These are phyloP conservation scores for Mariannaea elegans DNA, from an alignment of 2,329 filamentous ascomycete species.

Conservation along the genomic window DNA sequence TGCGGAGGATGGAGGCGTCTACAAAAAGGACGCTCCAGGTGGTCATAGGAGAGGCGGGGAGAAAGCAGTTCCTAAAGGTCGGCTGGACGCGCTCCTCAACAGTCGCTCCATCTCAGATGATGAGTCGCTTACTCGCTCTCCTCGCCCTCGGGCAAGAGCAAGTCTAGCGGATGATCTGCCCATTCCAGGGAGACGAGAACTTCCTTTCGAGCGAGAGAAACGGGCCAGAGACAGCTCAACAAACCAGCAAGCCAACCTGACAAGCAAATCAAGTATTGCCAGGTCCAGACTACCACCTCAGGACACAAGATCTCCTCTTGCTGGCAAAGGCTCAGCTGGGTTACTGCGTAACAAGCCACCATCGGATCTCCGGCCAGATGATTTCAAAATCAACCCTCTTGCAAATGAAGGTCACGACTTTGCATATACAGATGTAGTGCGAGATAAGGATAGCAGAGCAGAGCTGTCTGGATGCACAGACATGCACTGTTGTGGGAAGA, in stretches of 20 bases:
- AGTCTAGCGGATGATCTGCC: constrained; percentile 36
- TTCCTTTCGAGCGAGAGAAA: constrained; percentile 47
- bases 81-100: constrained; percentile 48
- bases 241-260: constrained; percentile 20
- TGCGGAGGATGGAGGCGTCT: constrained; percentile 58
- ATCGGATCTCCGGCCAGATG: constrained; percentile 66
- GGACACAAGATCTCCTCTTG: constrained; percentile 25
- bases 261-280: constrained; percentile 8
- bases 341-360: constrained; percentile 67
- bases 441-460: constrained; percentile 73
- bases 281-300: constrained; percentile 23
- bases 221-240: constrained; percentile 22
- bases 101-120: constrained; percentile 35
- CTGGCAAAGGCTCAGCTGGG: constrained; percentile 34
- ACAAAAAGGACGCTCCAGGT: constrained; percentile 29
- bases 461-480: constrained; percentile 79
- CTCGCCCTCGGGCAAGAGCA: constrained; percentile 32
- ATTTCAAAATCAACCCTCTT: constrained; percentile 85
- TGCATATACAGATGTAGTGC: constrained; percentile 79
- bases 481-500: constrained; percentile 77
- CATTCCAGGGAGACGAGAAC: constrained; percentile 52
- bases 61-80: constrained; percentile 36
- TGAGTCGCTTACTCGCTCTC: constrained; percentile 38
- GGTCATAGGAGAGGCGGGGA: neutral
- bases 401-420: constrained; percentile 76